phyloP scores from a whole-genome alignment of 202 grass and related monocot genomes.

The Bolboschoenoplectus hybrid region DNA sequence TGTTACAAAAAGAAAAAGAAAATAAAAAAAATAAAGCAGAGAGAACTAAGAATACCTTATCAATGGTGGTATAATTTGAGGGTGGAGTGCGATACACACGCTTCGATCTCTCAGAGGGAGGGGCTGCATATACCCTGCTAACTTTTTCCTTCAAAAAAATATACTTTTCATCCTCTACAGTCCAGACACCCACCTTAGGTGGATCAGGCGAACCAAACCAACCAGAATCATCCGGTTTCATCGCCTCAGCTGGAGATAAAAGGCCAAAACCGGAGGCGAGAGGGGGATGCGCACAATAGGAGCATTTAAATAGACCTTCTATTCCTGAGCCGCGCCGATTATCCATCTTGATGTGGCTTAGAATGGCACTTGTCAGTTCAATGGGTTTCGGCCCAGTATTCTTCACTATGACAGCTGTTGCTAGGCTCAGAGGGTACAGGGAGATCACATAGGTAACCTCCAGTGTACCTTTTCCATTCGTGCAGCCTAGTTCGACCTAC shows the following conservation, averaged over 20 bases:
- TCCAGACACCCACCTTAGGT: slow-evolving; percentile 53
- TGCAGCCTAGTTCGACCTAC: slow-evolving; percentile 82
- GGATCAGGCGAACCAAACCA: slow-evolving; percentile 52
- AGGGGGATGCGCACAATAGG: slow-evolving; percentile 72
- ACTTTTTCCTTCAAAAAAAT: slow-evolving; percentile 74
- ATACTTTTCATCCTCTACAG: slow-evolving; percentile 72
- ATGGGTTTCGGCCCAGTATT: slow-evolving; percentile 68
- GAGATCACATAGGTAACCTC: slow-evolving; percentile 86
- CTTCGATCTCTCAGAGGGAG: slow-evolving; percentile 85
- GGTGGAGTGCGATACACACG: slow-evolving; percentile 70
- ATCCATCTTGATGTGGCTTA: slow-evolving; percentile 86
- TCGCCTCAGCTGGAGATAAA: slow-evolving; percentile 71
- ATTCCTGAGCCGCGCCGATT: slow-evolving; percentile 59
- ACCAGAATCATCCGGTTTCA: slow-evolving; percentile 61
- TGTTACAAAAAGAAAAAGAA: not conserved
- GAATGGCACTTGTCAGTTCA: slow-evolving; percentile 74
- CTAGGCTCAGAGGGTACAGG: slow-evolving; percentile 78
- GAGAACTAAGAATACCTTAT: slow-evolving; percentile 51
- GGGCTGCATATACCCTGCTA: slow-evolving; percentile 82
- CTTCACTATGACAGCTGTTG: slow-evolving; percentile 76
- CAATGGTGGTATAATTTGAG: slow-evolving; percentile 84
- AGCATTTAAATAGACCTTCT: slow-evolving; percentile 67
- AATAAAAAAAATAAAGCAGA: not conserved
- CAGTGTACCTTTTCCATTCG: slow-evolving; percentile 55
- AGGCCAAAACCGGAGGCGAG: slow-evolving; percentile 57